Base-by-base conservation (phyloP, 108 stramenopile species). In the Nitzschia sp. region DNA sequence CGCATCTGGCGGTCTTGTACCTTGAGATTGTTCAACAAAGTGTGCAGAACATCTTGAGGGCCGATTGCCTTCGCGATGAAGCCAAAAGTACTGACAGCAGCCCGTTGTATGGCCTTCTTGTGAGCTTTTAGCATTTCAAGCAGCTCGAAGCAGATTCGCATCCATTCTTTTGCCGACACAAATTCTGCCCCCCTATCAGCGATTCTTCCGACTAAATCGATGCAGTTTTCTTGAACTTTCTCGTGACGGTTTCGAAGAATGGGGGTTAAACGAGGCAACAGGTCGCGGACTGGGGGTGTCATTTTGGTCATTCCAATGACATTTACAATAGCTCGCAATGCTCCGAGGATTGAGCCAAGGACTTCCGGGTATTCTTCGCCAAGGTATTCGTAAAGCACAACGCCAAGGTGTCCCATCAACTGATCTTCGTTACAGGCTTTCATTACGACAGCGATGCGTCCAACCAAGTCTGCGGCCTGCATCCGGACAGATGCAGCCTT, bases 41-140 rank as follows among this genome's bases (percentile, higher is more conserved):
- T 97, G 77, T 98, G 98, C 47, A 98, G 77, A 13, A 99, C 98
- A 79, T 98, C 99, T 69, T 98, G 98, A 9, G 99, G 98, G 33
- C 99, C 99, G 58, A 99, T 96, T 0, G 99, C 98, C 80, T 96
- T 95, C 25, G 99, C 99, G 67, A 99, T 99, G 81, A 98, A 98
- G 23, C 99, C 99, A 72, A 99, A 98, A 21, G 99, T 98, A 82
- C 97, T 98, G 2, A 98, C 98, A 21, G 97, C 91, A 17, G 99
- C 99, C 27, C 98, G 83, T 3, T 95, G 91, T 48, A 99, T 99
- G 2, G 96, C 93, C 68, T 98, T 98, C 77, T 96, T 97, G 80
- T 96, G 96, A 1, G 99, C 99, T 71, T 96, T 97, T 17, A 98
- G 82, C 87, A 99, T 95, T 79, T 99, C 99, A 17, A 99, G 82